A percentile compares a stretch with the other conserved stretches of the same genome.
Evolutionary conservation across 177 flowering plant species (phyloP).

Genomic region (Telopea speciosissima): DNA sequence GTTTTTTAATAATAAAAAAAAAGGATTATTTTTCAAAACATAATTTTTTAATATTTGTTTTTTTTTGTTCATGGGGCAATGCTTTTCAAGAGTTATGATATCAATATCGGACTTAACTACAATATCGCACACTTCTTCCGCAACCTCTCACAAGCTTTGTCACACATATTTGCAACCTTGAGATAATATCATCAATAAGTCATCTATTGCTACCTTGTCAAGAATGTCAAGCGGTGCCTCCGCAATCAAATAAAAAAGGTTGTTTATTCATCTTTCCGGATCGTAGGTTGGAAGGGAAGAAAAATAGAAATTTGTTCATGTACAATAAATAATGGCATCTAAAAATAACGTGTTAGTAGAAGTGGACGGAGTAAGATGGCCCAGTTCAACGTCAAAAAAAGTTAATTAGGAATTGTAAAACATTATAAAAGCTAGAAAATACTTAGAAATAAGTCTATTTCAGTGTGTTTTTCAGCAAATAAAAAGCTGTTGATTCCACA

Average conservation of each 20-base stretch:
- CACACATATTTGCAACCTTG: constrained; percentile 66
- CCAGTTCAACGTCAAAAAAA: background rate
- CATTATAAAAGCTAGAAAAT: too few species aligned
- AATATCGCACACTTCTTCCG: constrained; percentile 42
- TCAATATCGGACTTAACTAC: constrained; percentile 66
- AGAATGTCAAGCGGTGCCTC: constrained; percentile 63
- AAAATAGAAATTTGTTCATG: background rate
- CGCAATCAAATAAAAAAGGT: constrained; percentile 24
- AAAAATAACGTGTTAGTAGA: background rate
- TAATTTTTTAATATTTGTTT: too few species aligned
- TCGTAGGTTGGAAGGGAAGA: background rate
- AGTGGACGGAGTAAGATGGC: background rate
- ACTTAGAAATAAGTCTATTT: too few species aligned
- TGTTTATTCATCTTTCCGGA: background rate
- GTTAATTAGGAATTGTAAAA: too few species aligned
- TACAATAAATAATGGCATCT: background rate
- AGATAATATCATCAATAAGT: constrained; percentile 53
- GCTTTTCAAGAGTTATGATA: constrained; percentile 54
- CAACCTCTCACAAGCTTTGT: constrained; percentile 46
- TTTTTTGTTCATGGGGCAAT: constrained; percentile 44
- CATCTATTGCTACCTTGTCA: constrained; percentile 62
- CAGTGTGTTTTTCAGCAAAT: too few species aligned
- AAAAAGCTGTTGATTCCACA: too few species aligned
- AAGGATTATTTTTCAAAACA: too few species aligned
- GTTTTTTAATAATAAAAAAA: too few species aligned